Evolutionary conservation across 768 basidiomycete genomes (phyloP).

Genomic region (Tricholoma sp.): DNA sequence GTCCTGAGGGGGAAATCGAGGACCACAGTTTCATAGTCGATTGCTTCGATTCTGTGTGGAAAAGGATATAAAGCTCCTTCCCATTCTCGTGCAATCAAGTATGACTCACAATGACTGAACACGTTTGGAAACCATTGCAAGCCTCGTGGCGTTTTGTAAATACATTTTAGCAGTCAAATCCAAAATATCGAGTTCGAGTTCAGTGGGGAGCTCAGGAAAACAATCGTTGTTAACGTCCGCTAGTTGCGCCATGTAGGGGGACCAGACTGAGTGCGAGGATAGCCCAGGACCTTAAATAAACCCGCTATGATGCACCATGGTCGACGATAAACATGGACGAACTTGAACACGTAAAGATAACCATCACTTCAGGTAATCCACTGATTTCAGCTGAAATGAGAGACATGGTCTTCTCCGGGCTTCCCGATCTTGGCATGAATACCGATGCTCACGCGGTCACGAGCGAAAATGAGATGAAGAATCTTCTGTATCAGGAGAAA

Average conservation of each 20-base stretch:
- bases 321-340: no score
- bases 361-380: no score
- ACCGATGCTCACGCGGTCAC: no score
- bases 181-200: constrained; percentile 30
- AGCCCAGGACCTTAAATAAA: no score
- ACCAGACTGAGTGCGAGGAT: no score
- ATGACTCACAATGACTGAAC: constrained; percentile 20
- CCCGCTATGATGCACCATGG: no score
- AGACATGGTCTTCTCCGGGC: no score
- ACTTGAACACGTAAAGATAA: no score
- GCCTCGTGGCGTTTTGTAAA: constrained; percentile 19
- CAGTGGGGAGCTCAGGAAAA: constrained; percentile 21
- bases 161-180: constrained; percentile 22
- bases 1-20: constrained; percentile 15
- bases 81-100: not conserved
- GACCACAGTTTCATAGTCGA: constrained; percentile 27
- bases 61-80: not conserved
- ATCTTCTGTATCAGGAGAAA: no score
- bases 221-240: not conserved
- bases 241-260: not conserved
- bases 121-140: constrained; percentile 20
- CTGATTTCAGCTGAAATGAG: no score
- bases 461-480: no score
- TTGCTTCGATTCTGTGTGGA: constrained; percentile 23
- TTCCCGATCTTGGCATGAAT: no score